A percentile compares a stretch with the other conserved stretches of the same genome.
Conservation (phyloP, 1,284 basidiomycete genomes). For the Fomitopsis pinicola region DNA sequence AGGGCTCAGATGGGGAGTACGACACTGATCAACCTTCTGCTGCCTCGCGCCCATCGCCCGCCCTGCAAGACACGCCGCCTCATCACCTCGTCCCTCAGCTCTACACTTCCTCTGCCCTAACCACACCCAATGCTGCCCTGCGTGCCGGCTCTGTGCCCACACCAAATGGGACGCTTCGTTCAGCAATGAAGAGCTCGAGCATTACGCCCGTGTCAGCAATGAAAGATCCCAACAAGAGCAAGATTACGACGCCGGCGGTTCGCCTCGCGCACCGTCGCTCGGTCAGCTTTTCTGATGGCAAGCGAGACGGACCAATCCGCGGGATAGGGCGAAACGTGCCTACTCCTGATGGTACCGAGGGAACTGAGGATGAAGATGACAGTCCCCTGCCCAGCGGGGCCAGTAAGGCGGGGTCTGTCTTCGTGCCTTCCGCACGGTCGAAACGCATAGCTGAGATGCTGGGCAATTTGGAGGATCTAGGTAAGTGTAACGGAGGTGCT, state of each 20-base stretch:
- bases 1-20: constrained; percentile 3
- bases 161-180: constrained; percentile 46
- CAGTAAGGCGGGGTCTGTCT: constrained; percentile 14
- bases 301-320: constrained; percentile 76
- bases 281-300: constrained; percentile 94
- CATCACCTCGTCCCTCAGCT: constrained; percentile 6
- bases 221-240: constrained; percentile 41
- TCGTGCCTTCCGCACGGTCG: constrained; percentile 64
- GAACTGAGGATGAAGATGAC: constrained; percentile 33
- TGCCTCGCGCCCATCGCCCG: constrained; percentile 5
- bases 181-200: constrained; percentile 50
- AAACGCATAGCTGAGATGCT: constrained; percentile 79
- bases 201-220: constrained; percentile 51
- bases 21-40: constrained; percentile 1
- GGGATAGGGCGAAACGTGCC: constrained; percentile 44
- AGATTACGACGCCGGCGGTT: constrained; percentile 48
- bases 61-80: constrained; percentile 16
- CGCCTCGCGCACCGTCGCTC: constrained; percentile 59
- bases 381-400: constrained; percentile 12
- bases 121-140: constrained; percentile 16
- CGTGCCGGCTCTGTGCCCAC: constrained; percentile 11
- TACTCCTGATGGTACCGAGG: constrained; percentile 31
- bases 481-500: constrained; percentile 34
- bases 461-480: constrained; percentile 61
- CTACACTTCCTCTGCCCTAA: constrained; percentile 7